These are phyloP conservation scores for Solanum commersonii DNA, from an alignment of 257 asterid genomes.

Conservation along the genomic window DNA sequence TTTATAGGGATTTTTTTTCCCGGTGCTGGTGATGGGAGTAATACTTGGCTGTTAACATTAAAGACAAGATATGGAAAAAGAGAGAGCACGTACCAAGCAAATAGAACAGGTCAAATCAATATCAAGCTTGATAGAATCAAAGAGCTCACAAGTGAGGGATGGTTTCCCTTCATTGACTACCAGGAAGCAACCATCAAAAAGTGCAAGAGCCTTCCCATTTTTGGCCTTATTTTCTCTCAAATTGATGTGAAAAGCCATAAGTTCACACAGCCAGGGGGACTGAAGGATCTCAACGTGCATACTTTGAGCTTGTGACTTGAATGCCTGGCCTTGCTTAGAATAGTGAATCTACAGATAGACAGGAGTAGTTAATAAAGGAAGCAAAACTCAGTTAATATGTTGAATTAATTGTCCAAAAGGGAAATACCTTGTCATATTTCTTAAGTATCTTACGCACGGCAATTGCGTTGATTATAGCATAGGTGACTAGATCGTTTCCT, in stretches of 20 bases:
- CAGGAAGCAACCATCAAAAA: conserved; percentile 62
- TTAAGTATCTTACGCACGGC: conserved; percentile 94
- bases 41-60: background rate
- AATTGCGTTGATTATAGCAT: conserved; percentile 73
- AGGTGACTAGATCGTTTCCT: conserved; percentile 69
- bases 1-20: background rate
- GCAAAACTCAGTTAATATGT: background rate
- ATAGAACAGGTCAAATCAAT: conserved; percentile 84
- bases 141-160: conserved; percentile 61
- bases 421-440: conserved; percentile 77
- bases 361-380: background rate
- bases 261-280: conserved; percentile 94
- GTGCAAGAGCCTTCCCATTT: conserved; percentile 22
- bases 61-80: background rate
- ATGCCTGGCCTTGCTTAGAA: conserved; percentile 93
- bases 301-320: conserved; percentile 73
- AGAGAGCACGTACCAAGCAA: conserved; percentile 64
- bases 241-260: conserved; percentile 83
- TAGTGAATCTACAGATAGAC: conserved; percentile 49
- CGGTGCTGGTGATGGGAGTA: background rate
- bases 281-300: conserved; percentile 89
- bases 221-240: conserved; percentile 28
- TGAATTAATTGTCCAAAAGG: background rate
- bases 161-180: conserved; percentile 49
- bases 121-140: conserved; percentile 70